Conservation (phyloP, 176 grass and related monocot species). For the Aegilops sharonensis region DNA sequence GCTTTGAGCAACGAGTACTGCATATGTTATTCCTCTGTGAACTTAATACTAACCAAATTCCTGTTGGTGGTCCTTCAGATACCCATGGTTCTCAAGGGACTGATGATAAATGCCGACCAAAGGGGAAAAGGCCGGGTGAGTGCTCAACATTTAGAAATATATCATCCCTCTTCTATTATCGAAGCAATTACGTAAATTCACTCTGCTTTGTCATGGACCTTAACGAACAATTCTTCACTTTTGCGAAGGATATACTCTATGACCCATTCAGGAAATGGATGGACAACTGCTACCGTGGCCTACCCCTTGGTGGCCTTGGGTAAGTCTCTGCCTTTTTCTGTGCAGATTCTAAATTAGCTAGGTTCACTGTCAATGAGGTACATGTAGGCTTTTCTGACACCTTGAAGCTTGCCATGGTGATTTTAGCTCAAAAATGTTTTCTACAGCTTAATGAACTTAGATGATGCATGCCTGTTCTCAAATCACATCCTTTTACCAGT, state of each 20-base stretch:
- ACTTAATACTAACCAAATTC: constrained; percentile 1
- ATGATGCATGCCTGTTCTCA: constrained; percentile 8
- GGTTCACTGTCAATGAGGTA: background rate
- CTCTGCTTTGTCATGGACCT: constrained; percentile 4
- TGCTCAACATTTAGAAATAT: background rate
- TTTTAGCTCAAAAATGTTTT: background rate
- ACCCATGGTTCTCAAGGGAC: constrained; percentile 35
- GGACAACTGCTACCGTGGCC: constrained; percentile 55
- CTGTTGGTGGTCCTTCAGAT: constrained; percentile 23
- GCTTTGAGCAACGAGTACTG: background rate
- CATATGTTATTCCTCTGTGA: background rate
- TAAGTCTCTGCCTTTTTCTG: background rate
- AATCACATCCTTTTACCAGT: constrained; percentile 29
- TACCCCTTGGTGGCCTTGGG: constrained; percentile 81
- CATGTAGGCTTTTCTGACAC: background rate
- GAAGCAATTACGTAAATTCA: background rate
- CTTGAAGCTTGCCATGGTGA: background rate
- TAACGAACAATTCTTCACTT: background rate
- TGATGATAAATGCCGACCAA: constrained; percentile 26
- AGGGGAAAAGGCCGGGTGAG: constrained; percentile 44
- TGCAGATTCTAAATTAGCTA: background rate
- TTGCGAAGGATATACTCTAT: constrained; percentile 38
- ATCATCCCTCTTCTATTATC: background rate
- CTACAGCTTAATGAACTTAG: background rate
- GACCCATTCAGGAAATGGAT: constrained; percentile 58